Base-by-base conservation (phyloP, 2,329 filamentous ascomycete species). In the Paradendryphiella salina region DNA sequence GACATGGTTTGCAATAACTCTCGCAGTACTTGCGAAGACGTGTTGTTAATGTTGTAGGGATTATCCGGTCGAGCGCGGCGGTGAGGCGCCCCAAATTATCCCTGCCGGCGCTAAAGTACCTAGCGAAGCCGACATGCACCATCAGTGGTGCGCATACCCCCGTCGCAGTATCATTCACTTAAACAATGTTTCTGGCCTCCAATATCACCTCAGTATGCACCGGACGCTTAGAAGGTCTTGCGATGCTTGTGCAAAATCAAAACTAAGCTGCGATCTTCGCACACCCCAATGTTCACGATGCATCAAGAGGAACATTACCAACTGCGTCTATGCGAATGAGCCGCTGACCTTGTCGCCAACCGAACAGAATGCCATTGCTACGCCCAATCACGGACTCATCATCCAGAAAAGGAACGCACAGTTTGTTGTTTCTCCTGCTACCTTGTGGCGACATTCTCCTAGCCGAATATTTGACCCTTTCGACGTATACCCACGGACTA, bases 221-320 rank as follows among this genome's bases (percentile, higher is more conserved):
- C 73, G 71, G 56, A 82, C 80, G n/a, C 80, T 84, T 48, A 80
- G 82, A 35, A 71, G 82, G 57, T 83, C 82, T 7, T 84, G 82
- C 69, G 73, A 74, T 57, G 76, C 80, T 13, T 84, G 82, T 60
- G 81, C 80, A 34, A 82, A 76, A 60, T 75, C 79, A 4, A 84
- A 84, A 59, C 75, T 80, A 54, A 77, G 79, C 51, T 84, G 82
- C 65, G 80, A 84, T 60, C 76, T 84, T 14, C 73, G 72, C 23
- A 80, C 75, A 1, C 82, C 82, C 3, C 74, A 71, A 42, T 84
- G 82, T 67, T 82, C 81, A 3, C 79, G 82, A 46, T 84, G 82
- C 61, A 50, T 75, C 47, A 81, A 80, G 67, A 74, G 79, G 18
- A 75, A 76, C 9, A 34, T 38, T 7, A 65, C 73, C 42, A 52